These are phyloP conservation scores for Alternaria brassicicola DNA, from an alignment of 2,329 filamentous ascomycete genomes.

Conservation along the genomic window DNA sequence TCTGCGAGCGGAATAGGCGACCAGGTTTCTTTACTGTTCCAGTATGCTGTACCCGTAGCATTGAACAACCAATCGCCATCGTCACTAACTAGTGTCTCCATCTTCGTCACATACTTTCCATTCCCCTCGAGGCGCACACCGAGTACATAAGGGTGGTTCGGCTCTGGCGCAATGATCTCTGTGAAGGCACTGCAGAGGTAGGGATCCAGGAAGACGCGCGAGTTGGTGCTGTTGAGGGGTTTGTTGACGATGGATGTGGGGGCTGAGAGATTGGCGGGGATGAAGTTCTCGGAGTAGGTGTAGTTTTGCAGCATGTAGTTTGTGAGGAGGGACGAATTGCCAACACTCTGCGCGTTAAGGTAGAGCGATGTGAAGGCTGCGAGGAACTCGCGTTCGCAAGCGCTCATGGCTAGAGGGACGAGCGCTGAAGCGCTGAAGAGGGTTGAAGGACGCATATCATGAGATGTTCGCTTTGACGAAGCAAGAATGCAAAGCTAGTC, in stretches of 20 bases:
- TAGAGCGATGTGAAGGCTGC: conserved; percentile 23
- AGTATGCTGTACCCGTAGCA: conserved; percentile 22
- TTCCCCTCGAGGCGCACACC: conserved; percentile 23
- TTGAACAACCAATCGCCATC: conserved; percentile 35
- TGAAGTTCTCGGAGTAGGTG: conserved; percentile 32
- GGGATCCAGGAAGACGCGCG: conserved; percentile 26
- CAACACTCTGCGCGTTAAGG: conserved; percentile 24
- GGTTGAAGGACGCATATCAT: not conserved
- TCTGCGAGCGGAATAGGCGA: conserved; percentile 16
- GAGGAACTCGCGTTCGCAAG: conserved; percentile 14
- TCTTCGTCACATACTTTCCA: conserved; percentile 21
- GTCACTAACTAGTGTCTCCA: conserved; percentile 30
- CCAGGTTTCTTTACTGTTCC: conserved; percentile 25
- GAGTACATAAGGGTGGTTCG: conserved; percentile 30
- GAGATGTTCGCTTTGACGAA: not conserved
- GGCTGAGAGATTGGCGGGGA: conserved; percentile 16
- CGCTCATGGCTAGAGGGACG: not conserved
- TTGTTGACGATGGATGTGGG: conserved; percentile 22
- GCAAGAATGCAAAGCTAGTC: accelerated
- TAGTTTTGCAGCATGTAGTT: conserved; percentile 16
- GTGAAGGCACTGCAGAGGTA: conserved; percentile 30
- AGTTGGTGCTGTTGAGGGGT: conserved; percentile 25
- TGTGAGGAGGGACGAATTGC: conserved; percentile 15
- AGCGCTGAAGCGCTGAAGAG: not conserved
- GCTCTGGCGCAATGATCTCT: conserved; percentile 23